Conservation (phyloP, 225 moss, liverwort and hornwort genomes). For the Marchantia paleacea region DNA sequence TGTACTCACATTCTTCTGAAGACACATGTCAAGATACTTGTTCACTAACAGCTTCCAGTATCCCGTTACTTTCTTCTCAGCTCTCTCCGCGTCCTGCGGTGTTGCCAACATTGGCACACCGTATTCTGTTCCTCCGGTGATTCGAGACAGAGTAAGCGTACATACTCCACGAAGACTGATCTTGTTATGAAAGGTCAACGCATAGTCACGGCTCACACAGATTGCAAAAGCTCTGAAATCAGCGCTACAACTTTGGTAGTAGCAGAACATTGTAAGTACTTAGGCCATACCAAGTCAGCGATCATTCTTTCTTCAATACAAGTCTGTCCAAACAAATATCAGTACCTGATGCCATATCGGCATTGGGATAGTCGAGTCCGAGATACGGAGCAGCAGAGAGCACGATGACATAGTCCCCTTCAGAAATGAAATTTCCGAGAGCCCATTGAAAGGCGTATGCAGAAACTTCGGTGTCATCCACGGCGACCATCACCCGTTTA, state of each 20-base stretch:
- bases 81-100: constrained; percentile 25
- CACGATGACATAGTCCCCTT: constrained; percentile 65
- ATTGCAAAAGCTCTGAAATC: neutral
- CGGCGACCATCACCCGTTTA: constrained; percentile 74
- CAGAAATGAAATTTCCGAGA: constrained; percentile 56
- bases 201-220: neutral
- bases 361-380: constrained; percentile 41
- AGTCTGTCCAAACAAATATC: neutral
- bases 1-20: constrained; percentile 52
- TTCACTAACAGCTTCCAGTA: constrained; percentile 53
- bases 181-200: neutral
- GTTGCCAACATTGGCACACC: constrained; percentile 51
- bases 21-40: constrained; percentile 59
- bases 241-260: neutral
- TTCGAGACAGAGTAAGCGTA: neutral
- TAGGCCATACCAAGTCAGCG: too few species aligned
- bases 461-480: constrained; percentile 78
- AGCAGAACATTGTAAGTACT: neutral
- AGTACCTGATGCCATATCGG: constrained; percentile 63
- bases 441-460: constrained; percentile 91
- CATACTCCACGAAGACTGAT: neutral
- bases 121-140: constrained; percentile 53
- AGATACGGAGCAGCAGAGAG: constrained; percentile 77
- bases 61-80: constrained; percentile 27
- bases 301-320: neutral